These are phyloP conservation scores for Tremella fuciformis DNA, from an alignment of 768 basidiomycete genomes.

Conservation along the genomic window DNA sequence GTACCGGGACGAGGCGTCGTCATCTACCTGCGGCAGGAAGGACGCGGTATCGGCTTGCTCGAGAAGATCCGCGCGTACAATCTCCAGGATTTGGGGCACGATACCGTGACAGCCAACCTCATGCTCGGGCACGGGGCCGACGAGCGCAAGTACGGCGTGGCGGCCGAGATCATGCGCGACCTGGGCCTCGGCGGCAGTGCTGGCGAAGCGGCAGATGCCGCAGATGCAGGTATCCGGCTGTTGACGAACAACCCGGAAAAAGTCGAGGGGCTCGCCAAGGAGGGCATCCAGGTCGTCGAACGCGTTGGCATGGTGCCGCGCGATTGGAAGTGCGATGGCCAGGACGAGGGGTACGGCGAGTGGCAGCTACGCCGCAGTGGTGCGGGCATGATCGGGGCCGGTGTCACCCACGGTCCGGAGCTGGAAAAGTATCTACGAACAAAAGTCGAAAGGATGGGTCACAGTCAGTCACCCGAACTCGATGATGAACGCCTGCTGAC, in stretches of 20 bases:
- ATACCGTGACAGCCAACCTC: slow-evolving; percentile 96
- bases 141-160: slow-evolving; percentile 87
- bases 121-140: slow-evolving; percentile 93
- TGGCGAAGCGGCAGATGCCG: slow-evolving; percentile 36
- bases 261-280: slow-evolving; percentile 76
- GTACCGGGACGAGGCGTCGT: slow-evolving; percentile 87
- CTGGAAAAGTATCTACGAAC: slow-evolving; percentile 92
- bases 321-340: slow-evolving; percentile 62
- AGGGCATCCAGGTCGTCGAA: slow-evolving; percentile 76
- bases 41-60: slow-evolving; percentile 90
- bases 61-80: slow-evolving; percentile 98
- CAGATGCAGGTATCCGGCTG: slow-evolving; percentile 61
- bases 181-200: slow-evolving; percentile 63
- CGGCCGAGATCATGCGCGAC: slow-evolving; percentile 83
- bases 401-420: slow-evolving; percentile 73
- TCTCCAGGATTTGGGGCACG: slow-evolving; percentile 93
- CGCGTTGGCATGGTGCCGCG: slow-evolving; percentile 92
- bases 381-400: slow-evolving; percentile 76
- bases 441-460: slow-evolving; percentile 96
- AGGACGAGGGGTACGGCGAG: slow-evolving; percentile 43
- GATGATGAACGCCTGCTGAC: background rate
- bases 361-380: slow-evolving; percentile 59
- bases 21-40: slow-evolving; percentile 94
- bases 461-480: slow-evolving; percentile 54
- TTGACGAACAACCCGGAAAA: slow-evolving; percentile 99